Evolutionary conservation across 2,329 filamentous ascomycete genomes (phyloP).

Genomic region (Helminthosporium solani): DNA sequence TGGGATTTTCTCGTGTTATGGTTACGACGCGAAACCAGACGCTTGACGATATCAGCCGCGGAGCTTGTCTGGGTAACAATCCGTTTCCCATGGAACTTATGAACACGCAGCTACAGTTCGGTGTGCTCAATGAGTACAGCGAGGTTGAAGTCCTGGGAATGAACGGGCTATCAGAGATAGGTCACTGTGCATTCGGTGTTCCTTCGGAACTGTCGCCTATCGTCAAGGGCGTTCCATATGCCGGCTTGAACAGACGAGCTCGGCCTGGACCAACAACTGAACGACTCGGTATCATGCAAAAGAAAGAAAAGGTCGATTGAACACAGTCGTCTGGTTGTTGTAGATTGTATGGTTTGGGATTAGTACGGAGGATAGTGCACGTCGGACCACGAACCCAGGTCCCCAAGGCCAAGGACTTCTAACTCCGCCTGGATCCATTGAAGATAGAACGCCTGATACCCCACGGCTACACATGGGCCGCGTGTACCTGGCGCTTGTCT

Average conservation of each 20-base stretch:
- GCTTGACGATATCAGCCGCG: conserved; percentile 41
- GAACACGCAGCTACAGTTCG: conserved; percentile 40
- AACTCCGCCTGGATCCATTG: no score
- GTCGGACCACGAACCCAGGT: no score
- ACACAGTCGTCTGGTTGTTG: neutral
- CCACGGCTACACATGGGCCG: neutral
- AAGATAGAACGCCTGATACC: neutral
- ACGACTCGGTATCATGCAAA: neutral
- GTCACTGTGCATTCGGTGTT: conserved; percentile 37
- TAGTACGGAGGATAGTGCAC: no score
- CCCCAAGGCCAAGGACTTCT: neutral
- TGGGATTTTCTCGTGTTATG: conserved; percentile 37
- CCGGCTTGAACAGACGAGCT: conserved; percentile 15
- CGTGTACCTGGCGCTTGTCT: neutral
- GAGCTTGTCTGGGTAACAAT: conserved; percentile 44
- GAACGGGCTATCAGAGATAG: conserved; percentile 19
- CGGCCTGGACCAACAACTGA: neutral
- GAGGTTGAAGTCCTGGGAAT: conserved; percentile 24
- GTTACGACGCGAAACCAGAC: conserved; percentile 40
- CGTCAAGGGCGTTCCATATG: conserved; percentile 23
- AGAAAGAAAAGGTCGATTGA: conserved; percentile 13
- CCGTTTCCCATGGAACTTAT: conserved; percentile 43
- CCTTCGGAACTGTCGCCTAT: conserved; percentile 27
- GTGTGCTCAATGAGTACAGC: conserved; percentile 34
- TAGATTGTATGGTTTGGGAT: neutral